Conservation (phyloP, 345 rosid species). For the Hevea brasiliensis region DNA sequence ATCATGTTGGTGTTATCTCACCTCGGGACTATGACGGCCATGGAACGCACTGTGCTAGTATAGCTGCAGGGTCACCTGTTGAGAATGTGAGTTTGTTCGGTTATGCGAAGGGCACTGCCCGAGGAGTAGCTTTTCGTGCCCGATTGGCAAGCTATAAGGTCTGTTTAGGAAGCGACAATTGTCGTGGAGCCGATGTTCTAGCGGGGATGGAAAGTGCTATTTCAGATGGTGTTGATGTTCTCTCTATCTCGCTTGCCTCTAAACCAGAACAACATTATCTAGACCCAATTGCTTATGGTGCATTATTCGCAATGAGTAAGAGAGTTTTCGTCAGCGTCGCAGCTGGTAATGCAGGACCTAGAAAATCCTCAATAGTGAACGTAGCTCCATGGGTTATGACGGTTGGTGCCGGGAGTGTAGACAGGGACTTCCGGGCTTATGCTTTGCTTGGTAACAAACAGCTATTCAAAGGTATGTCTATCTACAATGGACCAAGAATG, state of each 20-base stretch:
- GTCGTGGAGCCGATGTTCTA: constrained; percentile 67
- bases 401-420: constrained; percentile 81
- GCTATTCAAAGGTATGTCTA: constrained; percentile 51
- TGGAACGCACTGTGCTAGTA: constrained; percentile 76
- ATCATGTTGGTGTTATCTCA: constrained; percentile 53
- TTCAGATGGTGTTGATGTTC: constrained; percentile 70
- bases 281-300: constrained; percentile 60
- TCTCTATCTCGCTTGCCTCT: constrained; percentile 71
- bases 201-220: constrained; percentile 76
- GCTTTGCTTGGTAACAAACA: constrained; percentile 51
- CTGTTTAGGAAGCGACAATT: constrained; percentile 60
- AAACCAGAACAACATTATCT: constrained; percentile 31
- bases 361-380: constrained; percentile 48
- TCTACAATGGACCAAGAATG: constrained; percentile 63
- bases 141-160: constrained; percentile 81
- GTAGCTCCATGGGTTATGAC: constrained; percentile 93
- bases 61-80: constrained; percentile 69
- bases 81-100: constrained; percentile 66
- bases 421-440: constrained; percentile 75
- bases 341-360: constrained; percentile 80
- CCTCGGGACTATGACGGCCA: constrained; percentile 75
- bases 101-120: constrained; percentile 68
- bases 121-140: constrained; percentile 72
- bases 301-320: constrained; percentile 60
- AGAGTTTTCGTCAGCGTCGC: constrained; percentile 74